Conservation (phyloP, 345 rosid genomes). For the Cardamine occulta region DNA sequence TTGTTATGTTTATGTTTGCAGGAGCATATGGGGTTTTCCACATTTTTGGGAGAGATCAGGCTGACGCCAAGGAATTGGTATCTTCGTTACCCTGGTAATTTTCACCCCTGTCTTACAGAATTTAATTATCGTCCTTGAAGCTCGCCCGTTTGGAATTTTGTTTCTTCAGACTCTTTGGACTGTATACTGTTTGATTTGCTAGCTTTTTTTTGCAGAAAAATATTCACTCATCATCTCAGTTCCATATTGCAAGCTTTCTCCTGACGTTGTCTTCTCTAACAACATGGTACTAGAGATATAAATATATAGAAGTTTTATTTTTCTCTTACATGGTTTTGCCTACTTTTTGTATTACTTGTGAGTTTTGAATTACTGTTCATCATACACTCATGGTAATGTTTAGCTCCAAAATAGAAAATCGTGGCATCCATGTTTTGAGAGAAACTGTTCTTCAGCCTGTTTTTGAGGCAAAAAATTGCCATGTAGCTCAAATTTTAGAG, state of each 20-base stretch:
- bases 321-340: background rate
- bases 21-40: slow-evolving; percentile 56
- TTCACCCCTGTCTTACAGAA: slow-evolving; percentile 49
- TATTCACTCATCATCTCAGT: slow-evolving; percentile 60
- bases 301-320: background rate
- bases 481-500: slow-evolving; percentile 12
- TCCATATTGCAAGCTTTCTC: slow-evolving; percentile 74
- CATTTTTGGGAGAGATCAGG: slow-evolving; percentile 48
- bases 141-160: slow-evolving; percentile 8
- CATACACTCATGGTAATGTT: slow-evolving; percentile 12
- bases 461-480: slow-evolving; percentile 6
- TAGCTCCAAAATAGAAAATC: background rate
- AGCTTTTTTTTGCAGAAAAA: slow-evolving; percentile 59
- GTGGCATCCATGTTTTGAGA: slow-evolving; percentile 15
- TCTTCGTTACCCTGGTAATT: slow-evolving; percentile 78
- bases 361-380: background rate
- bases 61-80: slow-evolving; percentile 76
- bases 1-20: slow-evolving; percentile 35
- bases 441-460: background rate
- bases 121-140: slow-evolving; percentile 16
- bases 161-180: slow-evolving; percentile 7
- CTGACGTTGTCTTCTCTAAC: slow-evolving; percentile 57
- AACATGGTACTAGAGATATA: slow-evolving; percentile 61
- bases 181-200: slow-evolving; percentile 23
- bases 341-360: slow-evolving; percentile 11